Percentiles rank a stretch among this genome's conserved stretches.
phyloP scores from a whole-genome alignment of 192 early-diverging fungal species.

The Backusella psychrophila region DNA sequence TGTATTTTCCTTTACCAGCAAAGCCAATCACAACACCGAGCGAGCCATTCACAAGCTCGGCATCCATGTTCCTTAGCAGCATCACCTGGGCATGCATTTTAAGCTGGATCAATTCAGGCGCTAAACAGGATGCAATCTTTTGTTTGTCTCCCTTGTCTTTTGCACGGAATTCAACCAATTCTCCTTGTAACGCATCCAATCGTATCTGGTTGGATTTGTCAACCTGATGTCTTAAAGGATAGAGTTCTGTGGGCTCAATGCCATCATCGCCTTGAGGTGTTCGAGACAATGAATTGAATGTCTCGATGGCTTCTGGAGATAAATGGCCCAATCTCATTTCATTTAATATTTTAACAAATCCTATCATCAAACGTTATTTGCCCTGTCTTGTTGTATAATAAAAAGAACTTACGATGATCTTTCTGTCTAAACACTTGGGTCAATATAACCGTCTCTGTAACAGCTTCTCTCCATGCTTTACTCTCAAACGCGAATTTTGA shows the following conservation, averaged over 20 bases:
- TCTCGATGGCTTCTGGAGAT: constrained; percentile 47
- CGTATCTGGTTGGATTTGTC: constrained; percentile 64
- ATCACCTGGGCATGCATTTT: constrained; percentile 85
- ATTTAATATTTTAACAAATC: constrained; percentile 80
- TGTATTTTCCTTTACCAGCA: constrained; percentile 24
- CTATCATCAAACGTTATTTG: constrained; percentile 15
- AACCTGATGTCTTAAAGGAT: constrained; percentile 71
- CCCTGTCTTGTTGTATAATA: background rate
- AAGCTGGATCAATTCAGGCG: constrained; percentile 61
- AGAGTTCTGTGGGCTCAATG: constrained; percentile 68
- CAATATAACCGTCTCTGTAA: constrained; percentile 62
- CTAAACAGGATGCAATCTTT: constrained; percentile 49
- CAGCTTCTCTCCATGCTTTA: constrained; percentile 48
- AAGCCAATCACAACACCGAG: constrained; percentile 63
- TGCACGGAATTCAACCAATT: constrained; percentile 43
- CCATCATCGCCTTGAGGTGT: constrained; percentile 55
- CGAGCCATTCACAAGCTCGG: constrained; percentile 77
- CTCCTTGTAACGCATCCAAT: constrained; percentile 54
- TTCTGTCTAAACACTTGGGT: constrained; percentile 84
- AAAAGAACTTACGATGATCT: constrained; percentile 49
- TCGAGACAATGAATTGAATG: constrained; percentile 50
- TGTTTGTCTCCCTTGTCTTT: constrained; percentile 41
- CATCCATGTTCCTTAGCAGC: constrained; percentile 73
- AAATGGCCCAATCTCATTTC: constrained; percentile 78
- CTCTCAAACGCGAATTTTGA: constrained; percentile 68